Base-by-base conservation (phyloP, 2,329 filamentous ascomycete species). In the Paecilomyces sp. region DNA sequence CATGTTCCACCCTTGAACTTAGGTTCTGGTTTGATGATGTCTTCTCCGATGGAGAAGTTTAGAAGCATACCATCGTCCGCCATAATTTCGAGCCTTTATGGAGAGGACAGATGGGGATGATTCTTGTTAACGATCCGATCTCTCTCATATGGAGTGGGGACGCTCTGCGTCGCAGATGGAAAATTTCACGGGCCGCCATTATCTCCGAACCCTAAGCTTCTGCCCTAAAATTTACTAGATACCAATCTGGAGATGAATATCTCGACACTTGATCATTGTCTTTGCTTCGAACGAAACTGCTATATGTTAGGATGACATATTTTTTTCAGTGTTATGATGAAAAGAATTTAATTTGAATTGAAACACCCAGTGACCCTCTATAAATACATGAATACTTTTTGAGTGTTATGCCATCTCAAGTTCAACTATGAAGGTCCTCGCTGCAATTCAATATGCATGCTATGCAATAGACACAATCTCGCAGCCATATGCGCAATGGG, bases 51-150 rank as follows among this genome's bases (percentile, higher is more conserved):
- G 67, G 91, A 87, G 73, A 97, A 97, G 69, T 97, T 97, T 71
- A 97, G 81, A 60, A 97, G 84, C 85, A 99, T 89, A 66, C 92
- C 92, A 86, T 96, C 90, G 80, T 97, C 92, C 57, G 90, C 90
- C 92, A 97, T 97, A 62, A 56, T 67, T 57, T 51, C 57, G 59
- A 59, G 63, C 22, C 30, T 12, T 30, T 25, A 22, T 15, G 22
- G 60, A 50, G 56, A 57, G 64, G 58, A 63, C 61, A 58, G 57
- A 65, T 59, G 62, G 64, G 25, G 63, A 65, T 64, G 67, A 33
- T 57, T 57, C 67, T 66, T 67, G 67, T 65, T 59, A 61, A 57
- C 62, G 64, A 25, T 25, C 58, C 62, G 64, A 24, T 25, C 50
- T 53, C 50, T 53, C 50, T 24, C 51, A 13, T 53, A 25, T 30